Percentiles rank a stretch among this genome's conserved stretches.
These are phyloP conservation scores for Candida nonsorbophila DNA, from an alignment of 805 yeast genomes.

Conservation along the genomic window DNA sequence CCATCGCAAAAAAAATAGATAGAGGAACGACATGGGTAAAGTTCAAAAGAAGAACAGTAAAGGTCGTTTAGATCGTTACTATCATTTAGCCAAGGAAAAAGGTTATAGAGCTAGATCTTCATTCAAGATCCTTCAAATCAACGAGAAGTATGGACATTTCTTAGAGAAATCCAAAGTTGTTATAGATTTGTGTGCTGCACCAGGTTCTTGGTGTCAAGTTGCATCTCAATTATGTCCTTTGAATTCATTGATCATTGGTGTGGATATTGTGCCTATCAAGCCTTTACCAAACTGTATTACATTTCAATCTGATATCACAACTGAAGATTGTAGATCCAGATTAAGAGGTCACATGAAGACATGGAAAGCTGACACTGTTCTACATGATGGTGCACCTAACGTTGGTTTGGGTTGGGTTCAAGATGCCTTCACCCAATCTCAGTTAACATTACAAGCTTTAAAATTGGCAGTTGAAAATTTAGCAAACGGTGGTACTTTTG, in stretches of 20 bases:
- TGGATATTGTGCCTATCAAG: constrained; percentile 96
- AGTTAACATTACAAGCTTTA: constrained; percentile 87
- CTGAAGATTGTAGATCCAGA: constrained; percentile 94
- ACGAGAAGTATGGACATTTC: constrained; percentile 95
- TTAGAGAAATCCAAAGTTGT: constrained; percentile 92
- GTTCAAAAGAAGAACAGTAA: constrained; percentile 93
- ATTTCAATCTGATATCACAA: constrained; percentile 94
- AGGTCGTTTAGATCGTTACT: constrained; percentile 98
- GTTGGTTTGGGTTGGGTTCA: constrained; percentile 99
- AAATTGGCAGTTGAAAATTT: constrained; percentile 92
- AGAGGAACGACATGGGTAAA: constrained; percentile 78
- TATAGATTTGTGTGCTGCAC: constrained; percentile 97
- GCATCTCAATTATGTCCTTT: constrained; percentile 91
- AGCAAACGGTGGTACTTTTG: constrained; percentile 88
- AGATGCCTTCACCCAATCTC: constrained; percentile 98
- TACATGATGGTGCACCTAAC: constrained; percentile 99
- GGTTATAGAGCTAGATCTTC: constrained; percentile 99
- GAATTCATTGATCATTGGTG: constrained; percentile 92
- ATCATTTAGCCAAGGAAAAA: constrained; percentile 92
- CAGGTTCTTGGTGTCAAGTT: constrained; percentile 94
- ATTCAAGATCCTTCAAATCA: constrained; percentile 88
- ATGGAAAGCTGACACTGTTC: constrained; percentile 97
- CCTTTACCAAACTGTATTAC: constrained; percentile 93
- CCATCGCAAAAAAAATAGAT: no score
- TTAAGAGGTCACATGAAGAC: constrained; percentile 95